Evolutionary conservation across 164 flowering plant species (phyloP).

Genomic region (Vitis rupestris): DNA sequence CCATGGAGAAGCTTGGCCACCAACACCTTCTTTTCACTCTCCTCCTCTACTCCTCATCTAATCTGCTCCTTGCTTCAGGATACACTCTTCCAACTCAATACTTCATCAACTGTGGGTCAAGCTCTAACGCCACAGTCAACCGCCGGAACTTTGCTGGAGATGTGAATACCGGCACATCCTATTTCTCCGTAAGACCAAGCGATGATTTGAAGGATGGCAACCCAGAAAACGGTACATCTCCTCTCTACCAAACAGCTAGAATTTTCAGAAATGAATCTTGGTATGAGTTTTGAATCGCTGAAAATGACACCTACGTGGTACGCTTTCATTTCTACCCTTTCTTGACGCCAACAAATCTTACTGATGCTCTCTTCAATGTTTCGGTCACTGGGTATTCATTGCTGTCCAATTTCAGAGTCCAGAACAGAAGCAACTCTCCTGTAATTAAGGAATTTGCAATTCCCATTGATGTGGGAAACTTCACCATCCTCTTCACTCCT

Average conservation of each 20-base stretch:
- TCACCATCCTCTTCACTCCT: conserved; percentile 7
- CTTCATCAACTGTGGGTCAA: conserved; percentile 18
- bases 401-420: neutral
- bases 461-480: too few species aligned
- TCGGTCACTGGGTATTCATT: neutral
- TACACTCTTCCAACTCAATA: conserved; percentile 4
- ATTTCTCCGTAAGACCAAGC: neutral
- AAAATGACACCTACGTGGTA: too few species aligned
- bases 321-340: too few species aligned
- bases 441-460: neutral
- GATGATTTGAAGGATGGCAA: neutral
- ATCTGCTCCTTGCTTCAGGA: neutral
- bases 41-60: neutral
- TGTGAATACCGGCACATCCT: neutral
- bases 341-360: neutral
- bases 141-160: conserved; percentile 10
- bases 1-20: conserved; percentile 7
- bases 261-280: neutral
- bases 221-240: neutral
- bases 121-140: neutral
- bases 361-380: conserved; percentile 1
- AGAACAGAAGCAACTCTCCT: neutral
- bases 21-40: neutral
- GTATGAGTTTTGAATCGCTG: neutral
- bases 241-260: conserved; percentile 13